Conservation (phyloP, 2,329 filamentous ascomycete genomes). For the Colletotrichum sp. region DNA sequence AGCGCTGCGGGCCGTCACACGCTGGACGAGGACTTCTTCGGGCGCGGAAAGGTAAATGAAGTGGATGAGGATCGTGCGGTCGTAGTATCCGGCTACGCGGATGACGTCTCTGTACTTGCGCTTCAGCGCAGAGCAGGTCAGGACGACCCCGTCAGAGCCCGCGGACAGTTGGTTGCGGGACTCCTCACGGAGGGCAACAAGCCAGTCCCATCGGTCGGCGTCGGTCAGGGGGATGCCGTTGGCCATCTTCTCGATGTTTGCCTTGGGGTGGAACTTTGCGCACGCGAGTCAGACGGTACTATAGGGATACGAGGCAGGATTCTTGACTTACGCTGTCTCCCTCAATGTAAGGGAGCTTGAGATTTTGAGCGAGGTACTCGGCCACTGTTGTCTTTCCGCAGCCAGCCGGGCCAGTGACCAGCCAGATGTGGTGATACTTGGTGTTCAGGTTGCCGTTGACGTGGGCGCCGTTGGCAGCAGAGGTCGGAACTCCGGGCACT, state of each 20-base stretch:
- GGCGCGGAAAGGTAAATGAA: conserved; percentile 89
- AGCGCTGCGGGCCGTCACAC: conserved; percentile 68
- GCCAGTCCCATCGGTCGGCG: conserved; percentile 97
- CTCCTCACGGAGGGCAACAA: conserved; percentile 77
- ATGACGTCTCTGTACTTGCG: conserved; percentile 96
- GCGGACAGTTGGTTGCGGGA: conserved; percentile 60
- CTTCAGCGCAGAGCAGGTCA: conserved; percentile 96
- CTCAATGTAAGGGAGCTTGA: conserved; percentile 75
- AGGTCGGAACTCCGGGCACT: conserved; percentile 11
- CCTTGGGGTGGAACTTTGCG: conserved; percentile 72
- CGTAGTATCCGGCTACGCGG: conserved; percentile 78
- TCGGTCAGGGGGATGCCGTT: conserved; percentile 85
- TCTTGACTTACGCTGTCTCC: conserved; percentile 79
- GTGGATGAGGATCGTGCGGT: conserved; percentile 77
- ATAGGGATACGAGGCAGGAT: background rate
- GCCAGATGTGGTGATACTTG: conserved; percentile 73
- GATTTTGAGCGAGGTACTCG: conserved; percentile 63
- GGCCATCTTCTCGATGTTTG: conserved; percentile 92
- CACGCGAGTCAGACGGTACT: conserved; percentile 26
- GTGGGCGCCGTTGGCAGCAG: conserved; percentile 32
- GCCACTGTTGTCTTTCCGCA: conserved; percentile 82
- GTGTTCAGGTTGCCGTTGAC: conserved; percentile 33
- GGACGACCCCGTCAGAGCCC: conserved; percentile 77
- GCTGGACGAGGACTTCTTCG: conserved; percentile 75
- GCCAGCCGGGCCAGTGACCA: conserved; percentile 79